phyloP scores from a whole-genome alignment of 2,329 filamentous ascomycete species.

The Dactylellina drechsleri region DNA sequence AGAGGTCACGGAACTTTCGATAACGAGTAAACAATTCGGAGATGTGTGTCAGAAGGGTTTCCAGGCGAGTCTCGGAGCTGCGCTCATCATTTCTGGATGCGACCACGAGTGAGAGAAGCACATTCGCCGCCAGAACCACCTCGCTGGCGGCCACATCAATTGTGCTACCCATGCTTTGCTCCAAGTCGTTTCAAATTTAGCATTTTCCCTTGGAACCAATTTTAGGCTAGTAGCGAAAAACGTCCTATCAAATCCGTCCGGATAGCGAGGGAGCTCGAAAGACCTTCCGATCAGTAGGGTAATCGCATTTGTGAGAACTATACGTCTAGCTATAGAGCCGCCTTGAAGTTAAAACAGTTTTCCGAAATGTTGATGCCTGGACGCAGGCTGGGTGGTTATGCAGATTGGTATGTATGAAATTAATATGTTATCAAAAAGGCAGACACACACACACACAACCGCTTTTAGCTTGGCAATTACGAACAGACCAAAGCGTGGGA shows the following conservation, averaged over 20 bases:
- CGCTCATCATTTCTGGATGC: slow-evolving; percentile 28
- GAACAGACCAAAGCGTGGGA: too few relatives aligned
- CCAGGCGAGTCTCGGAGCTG: slow-evolving; percentile 9
- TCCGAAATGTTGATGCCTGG: slow-evolving; percentile 11
- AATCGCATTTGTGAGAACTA: slow-evolving; percentile 5
- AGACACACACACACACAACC: background rate
- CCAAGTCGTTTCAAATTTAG: too few relatives aligned
- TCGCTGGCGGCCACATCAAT: background rate
- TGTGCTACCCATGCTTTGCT: slow-evolving; percentile 19
- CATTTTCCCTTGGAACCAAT: background rate
- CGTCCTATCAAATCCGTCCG: slow-evolving; percentile 1
- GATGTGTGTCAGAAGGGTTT: slow-evolving; percentile 5
- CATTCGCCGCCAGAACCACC: slow-evolving; percentile 12
- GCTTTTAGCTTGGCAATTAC: too few relatives aligned
- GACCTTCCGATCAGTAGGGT: background rate
- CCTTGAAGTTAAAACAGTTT: slow-evolving; percentile 4
- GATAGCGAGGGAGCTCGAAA: slow-evolving; percentile 4
- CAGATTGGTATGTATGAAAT: background rate
- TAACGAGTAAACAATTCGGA: slow-evolving; percentile 14
- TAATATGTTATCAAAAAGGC: background rate
- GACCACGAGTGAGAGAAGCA: slow-evolving; percentile 14
- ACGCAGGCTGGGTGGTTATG: slow-evolving; percentile 1
- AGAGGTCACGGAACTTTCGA: slow-evolving; percentile 15
- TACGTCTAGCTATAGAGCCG: background rate
- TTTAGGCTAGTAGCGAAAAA: background rate